These are phyloP conservation scores for Keithomyces neogunnii DNA, from an alignment of 2,329 filamentous ascomycete genomes.

Conservation along the genomic window DNA sequence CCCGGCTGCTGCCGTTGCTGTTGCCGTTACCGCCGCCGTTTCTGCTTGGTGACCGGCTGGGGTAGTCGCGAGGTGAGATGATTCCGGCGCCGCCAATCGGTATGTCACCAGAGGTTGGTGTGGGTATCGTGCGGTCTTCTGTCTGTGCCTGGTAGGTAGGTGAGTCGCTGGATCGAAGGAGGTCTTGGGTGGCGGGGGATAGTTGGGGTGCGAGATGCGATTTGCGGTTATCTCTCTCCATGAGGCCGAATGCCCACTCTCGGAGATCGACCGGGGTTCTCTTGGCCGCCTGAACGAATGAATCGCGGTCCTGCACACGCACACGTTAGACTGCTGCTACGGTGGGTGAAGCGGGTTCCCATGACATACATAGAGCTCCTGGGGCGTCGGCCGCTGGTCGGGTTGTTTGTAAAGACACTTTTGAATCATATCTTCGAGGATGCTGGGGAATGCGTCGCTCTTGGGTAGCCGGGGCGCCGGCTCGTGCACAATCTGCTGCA, in stretches of 20 bases:
- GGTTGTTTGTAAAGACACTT: slow-evolving; percentile 90
- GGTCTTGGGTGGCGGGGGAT: slow-evolving; percentile 68
- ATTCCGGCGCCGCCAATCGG: slow-evolving; percentile 52
- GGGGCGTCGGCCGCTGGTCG: slow-evolving; percentile 80
- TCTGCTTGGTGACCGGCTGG: slow-evolving; percentile 44
- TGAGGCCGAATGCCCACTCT: slow-evolving; percentile 88
- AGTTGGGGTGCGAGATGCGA: slow-evolving; percentile 79
- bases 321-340: no score
- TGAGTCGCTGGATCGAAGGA: slow-evolving; percentile 58
- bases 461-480: slow-evolving; percentile 88
- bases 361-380: slow-evolving; percentile 71
- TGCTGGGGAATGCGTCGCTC: slow-evolving; percentile 92
- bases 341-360: not conserved
- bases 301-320: slow-evolving; percentile 65
- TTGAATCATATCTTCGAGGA: slow-evolving; percentile 93
- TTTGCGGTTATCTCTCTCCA: slow-evolving; percentile 92
- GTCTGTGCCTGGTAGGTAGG: slow-evolving; percentile 36
- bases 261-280: slow-evolving; percentile 88
- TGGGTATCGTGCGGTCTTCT: slow-evolving; percentile 40
- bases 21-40: slow-evolving; percentile 32
- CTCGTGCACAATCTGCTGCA: slow-evolving; percentile 97
- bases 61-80: slow-evolving; percentile 44
- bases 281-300: slow-evolving; percentile 94
- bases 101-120: slow-evolving; percentile 65
- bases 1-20: slow-evolving; percentile 24